These are phyloP conservation scores for Trichopus zeylanicus DNA, from an alignment of 116 monocot species.

Conservation along the genomic window DNA sequence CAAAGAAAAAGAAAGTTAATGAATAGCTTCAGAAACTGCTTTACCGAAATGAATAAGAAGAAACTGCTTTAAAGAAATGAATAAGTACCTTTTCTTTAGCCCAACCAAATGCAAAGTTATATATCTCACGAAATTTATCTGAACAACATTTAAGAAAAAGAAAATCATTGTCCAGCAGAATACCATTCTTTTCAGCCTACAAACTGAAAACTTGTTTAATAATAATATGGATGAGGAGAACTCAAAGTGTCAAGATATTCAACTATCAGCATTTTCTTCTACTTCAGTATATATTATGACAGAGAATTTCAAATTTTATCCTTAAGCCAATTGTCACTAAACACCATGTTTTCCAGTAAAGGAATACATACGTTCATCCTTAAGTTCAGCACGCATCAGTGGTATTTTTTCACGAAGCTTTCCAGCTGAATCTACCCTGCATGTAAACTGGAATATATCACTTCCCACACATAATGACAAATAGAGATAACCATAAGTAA, in stretches of 20 bases:
- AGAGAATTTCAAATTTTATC: no score
- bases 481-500: background rate
- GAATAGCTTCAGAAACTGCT: background rate
- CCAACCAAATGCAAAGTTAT: slow-evolving; percentile 94
- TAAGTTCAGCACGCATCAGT: slow-evolving; percentile 71
- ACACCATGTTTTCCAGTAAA: no score
- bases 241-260: no score
- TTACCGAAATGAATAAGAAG: background rate
- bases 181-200: background rate
- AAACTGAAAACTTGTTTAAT: no score
- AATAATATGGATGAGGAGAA: no score
- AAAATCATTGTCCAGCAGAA: background rate
- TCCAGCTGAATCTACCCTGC: slow-evolving; percentile 88
- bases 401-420: slow-evolving; percentile 88
- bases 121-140: slow-evolving; percentile 97
- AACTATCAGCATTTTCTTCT: no score
- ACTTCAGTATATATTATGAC: no score
- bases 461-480: slow-evolving; percentile 3
- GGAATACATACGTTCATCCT: slow-evolving; percentile 78
- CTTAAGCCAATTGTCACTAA: no score
- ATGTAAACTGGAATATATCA: background rate
- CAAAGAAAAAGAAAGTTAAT: background rate
- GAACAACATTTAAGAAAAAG: background rate
- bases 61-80: no score
- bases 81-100: slow-evolving; percentile 97